Evolutionary conservation across 768 basidiomycete genomes (phyloP), one percentile per base, ranked within the genome.

Genomic region (Tulasnella sp.): DNA sequence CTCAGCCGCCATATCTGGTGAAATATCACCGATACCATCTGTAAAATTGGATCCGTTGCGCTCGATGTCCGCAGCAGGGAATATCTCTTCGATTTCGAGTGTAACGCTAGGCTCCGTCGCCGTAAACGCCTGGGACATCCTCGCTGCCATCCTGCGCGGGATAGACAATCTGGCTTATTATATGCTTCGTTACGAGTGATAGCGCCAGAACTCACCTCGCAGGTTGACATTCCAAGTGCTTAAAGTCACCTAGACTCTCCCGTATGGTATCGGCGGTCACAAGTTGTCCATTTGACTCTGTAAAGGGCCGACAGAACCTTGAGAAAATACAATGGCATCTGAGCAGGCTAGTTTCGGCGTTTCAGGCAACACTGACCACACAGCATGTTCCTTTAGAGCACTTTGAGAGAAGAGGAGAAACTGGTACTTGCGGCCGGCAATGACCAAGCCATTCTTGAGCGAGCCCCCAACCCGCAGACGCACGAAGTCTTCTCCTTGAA

Each of bases 331-430:
- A 38, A 15, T 5, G 5, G 7, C 34, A 38, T 38, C 34, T 38
- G 34, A 15, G 15, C 34, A 38, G 34, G 34, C 34, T 15, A 7
- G 34, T 5, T 15, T 5, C 15, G 7, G 34, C 5, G 34, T 7
- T 7, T 5, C 34, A 38, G 5, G 34, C 34, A 38, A 15, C 7
- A 15, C 34, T 38, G 34, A 56, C 49, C 89, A 92, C 4, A 91
- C 88, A 0, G 85, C 78, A 66, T 92, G 89, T 60, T 85, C 79
- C 29, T 82, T 84, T 24, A 87, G 70, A 0, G 85, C 82, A 2
- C 84, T 86, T 63, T 81, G 82, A 0, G 84, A 85, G 68, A 86
- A 87, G 0, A 81, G 85, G 15, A 88, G 73, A 65, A 85, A 86
- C 0, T 75, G 61, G 64, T 85, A 87, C 8, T 66, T 64, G 31